phyloP scores from a whole-genome alignment of 495 filamentous ascomycete species.

The Glarea lozoyensis region DNA sequence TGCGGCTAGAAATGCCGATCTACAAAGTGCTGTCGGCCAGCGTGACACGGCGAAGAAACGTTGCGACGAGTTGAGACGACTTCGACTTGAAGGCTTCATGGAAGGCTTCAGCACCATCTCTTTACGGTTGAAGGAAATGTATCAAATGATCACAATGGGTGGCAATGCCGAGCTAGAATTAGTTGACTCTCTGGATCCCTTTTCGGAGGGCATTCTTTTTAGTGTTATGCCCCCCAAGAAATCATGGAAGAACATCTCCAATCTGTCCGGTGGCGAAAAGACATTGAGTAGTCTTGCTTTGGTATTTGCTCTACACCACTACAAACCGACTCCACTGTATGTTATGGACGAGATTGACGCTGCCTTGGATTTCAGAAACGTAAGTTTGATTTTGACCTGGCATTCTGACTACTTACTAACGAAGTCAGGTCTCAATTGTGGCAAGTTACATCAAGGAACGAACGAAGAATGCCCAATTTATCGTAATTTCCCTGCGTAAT shows the following conservation, averaged over 20 bases:
- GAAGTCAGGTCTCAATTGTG: slow-evolving; percentile 84
- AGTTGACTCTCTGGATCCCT: slow-evolving; percentile 90
- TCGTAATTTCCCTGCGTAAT: slow-evolving; percentile 94
- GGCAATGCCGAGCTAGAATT: slow-evolving; percentile 96
- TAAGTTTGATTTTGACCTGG: slow-evolving; percentile 37
- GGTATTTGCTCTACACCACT: slow-evolving; percentile 96
- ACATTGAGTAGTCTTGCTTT: slow-evolving; percentile 87
- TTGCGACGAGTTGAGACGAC: slow-evolving; percentile 80
- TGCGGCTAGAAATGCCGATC: slow-evolving; percentile 67
- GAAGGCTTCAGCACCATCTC: slow-evolving; percentile 93
- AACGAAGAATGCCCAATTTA: slow-evolving; percentile 98
- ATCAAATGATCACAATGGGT: slow-evolving; percentile 99
- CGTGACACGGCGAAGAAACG: slow-evolving; percentile 84
- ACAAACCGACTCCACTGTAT: slow-evolving; percentile 94
- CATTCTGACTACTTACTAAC: background rate
- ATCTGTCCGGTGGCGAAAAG: slow-evolving; percentile 92
- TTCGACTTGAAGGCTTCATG: slow-evolving; percentile 95
- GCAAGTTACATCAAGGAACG: slow-evolving; percentile 98
- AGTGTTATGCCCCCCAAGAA: slow-evolving; percentile 99
- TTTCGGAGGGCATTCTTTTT: slow-evolving; percentile 94
- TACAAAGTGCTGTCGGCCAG: slow-evolving; percentile 60
- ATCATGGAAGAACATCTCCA: slow-evolving; percentile 98
- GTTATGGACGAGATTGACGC: slow-evolving; percentile 99
- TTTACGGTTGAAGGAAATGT: slow-evolving; percentile 97
- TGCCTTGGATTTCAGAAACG: slow-evolving; percentile 93